Evolutionary conservation across 1,139 yeast species (phyloP).

Genomic region (Lodderomyces theae): DNA sequence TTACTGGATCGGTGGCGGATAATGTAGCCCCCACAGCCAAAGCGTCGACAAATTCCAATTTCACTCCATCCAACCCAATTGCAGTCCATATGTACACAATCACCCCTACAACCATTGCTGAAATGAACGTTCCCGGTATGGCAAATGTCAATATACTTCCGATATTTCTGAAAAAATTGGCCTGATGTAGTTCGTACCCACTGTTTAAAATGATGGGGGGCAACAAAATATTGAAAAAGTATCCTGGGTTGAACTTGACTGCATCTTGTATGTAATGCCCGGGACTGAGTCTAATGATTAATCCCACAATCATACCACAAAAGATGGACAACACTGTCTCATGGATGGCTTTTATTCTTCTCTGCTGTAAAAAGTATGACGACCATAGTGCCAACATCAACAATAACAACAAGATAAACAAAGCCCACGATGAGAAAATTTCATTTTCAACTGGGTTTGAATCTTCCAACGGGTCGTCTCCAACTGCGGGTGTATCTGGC

Average conservation of each 20-base stretch:
- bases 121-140: conserved; percentile 92
- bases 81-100: conserved; percentile 88
- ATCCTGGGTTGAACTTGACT: conserved; percentile 90
- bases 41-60: conserved; percentile 92
- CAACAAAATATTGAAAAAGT: conserved; percentile 87
- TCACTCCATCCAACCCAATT: conserved; percentile 82
- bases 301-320: conserved; percentile 95
- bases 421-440: conserved; percentile 95
- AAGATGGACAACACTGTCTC: conserved; percentile 95
- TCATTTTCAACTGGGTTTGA: conserved; percentile 95
- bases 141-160: conserved; percentile 94
- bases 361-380: conserved; percentile 86
- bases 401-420: conserved; percentile 77
- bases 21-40: conserved; percentile 96
- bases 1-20: conserved; percentile 98
- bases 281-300: conserved; percentile 83
- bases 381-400: conserved; percentile 92
- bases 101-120: conserved; percentile 84
- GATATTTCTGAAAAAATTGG: conserved; percentile 87
- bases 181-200: conserved; percentile 95
- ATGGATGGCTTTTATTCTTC: conserved; percentile 89
- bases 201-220: conserved; percentile 97
- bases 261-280: conserved; percentile 98
- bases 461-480: conserved; percentile 50
- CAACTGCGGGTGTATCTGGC: conserved; percentile 52